A percentile compares a stretch with the other conserved stretches of the same genome.
Conservation (phyloP, 169 alveolate species). For the Plasmodium vivax region DNA sequence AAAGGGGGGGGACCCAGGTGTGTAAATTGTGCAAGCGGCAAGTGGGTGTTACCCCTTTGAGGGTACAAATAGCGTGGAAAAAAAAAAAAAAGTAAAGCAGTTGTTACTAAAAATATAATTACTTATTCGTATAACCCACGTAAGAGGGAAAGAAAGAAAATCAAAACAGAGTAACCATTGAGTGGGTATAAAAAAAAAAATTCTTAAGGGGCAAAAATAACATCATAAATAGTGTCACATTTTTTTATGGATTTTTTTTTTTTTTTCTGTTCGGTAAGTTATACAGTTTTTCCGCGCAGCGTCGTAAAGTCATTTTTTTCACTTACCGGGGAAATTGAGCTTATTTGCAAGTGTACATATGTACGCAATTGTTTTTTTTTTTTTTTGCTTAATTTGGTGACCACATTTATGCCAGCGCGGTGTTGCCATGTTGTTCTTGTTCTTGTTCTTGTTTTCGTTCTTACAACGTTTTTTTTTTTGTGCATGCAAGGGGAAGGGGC, state of each 20-base stretch:
- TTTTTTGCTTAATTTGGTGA: background rate
- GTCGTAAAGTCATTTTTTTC: too few species aligned
- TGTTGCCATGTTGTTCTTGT: background rate
- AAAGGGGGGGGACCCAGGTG: background rate
- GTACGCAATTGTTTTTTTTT: background rate
- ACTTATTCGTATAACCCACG: background rate
- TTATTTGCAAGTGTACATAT: too few species aligned
- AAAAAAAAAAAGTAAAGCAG: background rate
- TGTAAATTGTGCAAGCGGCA: background rate
- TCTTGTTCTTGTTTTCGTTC: background rate
- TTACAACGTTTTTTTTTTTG: constrained; percentile 1
- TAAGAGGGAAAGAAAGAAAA: background rate
- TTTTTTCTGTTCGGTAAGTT: background rate
- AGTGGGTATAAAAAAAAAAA: background rate
- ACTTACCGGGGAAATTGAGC: too few species aligned
- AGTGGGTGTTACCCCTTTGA: background rate
- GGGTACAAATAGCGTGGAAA: background rate
- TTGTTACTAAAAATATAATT: background rate
- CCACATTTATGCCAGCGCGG: background rate
- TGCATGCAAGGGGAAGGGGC: background rate
- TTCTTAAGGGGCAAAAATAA: background rate
- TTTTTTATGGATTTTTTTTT: background rate
- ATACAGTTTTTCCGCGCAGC: too few species aligned
- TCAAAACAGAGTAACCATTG: background rate
- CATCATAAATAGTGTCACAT: background rate